These are phyloP conservation scores for Phytophthora europaea DNA, from an alignment of 352 stramenopile species.

Conservation along the genomic window DNA sequence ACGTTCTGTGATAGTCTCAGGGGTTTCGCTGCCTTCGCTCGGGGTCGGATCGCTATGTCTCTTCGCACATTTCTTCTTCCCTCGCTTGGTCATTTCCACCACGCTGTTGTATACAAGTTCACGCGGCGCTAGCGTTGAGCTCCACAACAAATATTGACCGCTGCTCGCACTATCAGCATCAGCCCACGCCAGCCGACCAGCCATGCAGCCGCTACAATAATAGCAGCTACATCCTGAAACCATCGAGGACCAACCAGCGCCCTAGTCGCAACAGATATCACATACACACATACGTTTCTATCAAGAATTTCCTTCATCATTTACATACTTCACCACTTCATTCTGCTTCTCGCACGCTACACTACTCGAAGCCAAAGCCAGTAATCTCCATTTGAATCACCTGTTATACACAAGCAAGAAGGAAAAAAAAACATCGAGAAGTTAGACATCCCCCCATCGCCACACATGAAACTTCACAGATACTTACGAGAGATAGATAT, in stretches of 20 bases:
- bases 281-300: constrained; percentile 1
- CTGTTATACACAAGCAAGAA: constrained; percentile 21
- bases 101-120: constrained; percentile 7
- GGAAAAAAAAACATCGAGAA: constrained; percentile 45
- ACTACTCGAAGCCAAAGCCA: constrained; percentile 80
- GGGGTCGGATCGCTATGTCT: constrained; percentile 9
- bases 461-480: background rate
- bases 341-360: constrained; percentile 12
- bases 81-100: constrained; percentile 32
- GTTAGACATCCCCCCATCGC: background rate
- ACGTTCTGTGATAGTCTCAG: background rate
- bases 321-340: constrained; percentile 34
- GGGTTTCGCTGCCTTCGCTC: background rate
- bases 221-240: constrained; percentile 23
- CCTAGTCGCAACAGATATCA: background rate
- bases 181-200: constrained; percentile 7
- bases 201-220: constrained; percentile 24
- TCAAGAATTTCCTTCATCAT: constrained; percentile 20
- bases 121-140: constrained; percentile 12
- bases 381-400: constrained; percentile 90
- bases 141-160: constrained; percentile 8
- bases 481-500: constrained; percentile 80
- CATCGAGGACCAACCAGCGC: constrained; percentile 1
- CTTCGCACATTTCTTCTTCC: constrained; percentile 29
- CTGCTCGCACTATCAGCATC: constrained; percentile 4